Evolutionary conservation across 306 rosid species (phyloP), one percentile per base, ranked within the genome.

Genomic region (Quercus agrifolia): DNA sequence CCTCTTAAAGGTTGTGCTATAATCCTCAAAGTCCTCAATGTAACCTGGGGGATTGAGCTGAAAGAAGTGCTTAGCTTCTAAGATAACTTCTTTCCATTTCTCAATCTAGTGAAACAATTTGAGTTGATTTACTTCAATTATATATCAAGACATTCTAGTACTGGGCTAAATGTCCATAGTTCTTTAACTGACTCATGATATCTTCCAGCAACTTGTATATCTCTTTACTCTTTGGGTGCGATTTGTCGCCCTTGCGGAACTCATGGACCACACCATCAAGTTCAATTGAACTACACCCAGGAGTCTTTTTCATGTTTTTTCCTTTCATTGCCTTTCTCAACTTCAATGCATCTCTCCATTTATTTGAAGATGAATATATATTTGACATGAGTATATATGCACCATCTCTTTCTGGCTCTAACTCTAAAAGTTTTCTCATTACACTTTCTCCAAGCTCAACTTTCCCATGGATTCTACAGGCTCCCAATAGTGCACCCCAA

Each of bases 271-370:
- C 35, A 20, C 89, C 87, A 51, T 86, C 79, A 20, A 86, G 57
- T 78, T 86, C 85, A 69, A 86, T 80, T 9, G 77, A 86, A 81
- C 89, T 86, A 74, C 89, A 77, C 4, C 85, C 85, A 6, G 87
- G 89, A 71, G 71, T 83, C 77, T 86, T 86, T 73, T 62, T 83
- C 77, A 86, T 41, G 15, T 80, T 86, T 71, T 78, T 83, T 23
- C 61, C 82, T 72, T 86, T 83, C 89, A 86, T 86, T 52, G 18
- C 75, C 79, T 77, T 80, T 66, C 87, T 86, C 79, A 86, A 72
- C 79, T 78, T 81, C 83, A 78, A 71, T 72, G 89, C 81, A 46
- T 86, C 83, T 75, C 72, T 80, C 89, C 89, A 86, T 78, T 77
- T 74, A 75, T 78, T 76, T 20, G 82, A 85, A 17, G 83, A 80